phyloP scores from a whole-genome alignment of 2,329 filamentous ascomycete species.

The Monascus ruber region DNA sequence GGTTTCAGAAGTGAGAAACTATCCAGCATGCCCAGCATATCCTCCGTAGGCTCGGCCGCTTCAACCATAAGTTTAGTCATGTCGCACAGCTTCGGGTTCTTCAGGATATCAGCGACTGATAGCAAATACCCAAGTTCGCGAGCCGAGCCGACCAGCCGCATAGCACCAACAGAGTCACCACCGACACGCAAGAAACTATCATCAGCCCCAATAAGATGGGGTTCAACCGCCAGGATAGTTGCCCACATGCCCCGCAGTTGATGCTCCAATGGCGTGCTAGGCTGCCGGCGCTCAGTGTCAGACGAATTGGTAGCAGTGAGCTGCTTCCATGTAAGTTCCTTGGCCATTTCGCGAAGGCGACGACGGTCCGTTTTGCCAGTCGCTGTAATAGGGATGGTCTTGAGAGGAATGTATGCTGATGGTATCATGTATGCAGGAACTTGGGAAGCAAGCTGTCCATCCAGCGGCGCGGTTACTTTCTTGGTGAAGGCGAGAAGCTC shows the following conservation, averaged over 20 bases:
- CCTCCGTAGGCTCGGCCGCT: no score
- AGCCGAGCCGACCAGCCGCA: neutral
- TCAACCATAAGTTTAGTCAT: no score
- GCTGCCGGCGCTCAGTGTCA: neutral
- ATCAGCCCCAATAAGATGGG: neutral
- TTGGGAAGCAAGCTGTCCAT: no score
- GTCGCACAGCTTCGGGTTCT: no score
- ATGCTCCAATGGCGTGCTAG: neutral
- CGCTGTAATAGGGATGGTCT: neutral
- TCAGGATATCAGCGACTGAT: slow-evolving; percentile 1
- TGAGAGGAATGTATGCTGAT: neutral
- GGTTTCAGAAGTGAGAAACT: no score
- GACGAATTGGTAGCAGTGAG: neutral
- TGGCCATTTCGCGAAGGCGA: neutral
- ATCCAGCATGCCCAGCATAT: no score
- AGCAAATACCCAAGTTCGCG: neutral
- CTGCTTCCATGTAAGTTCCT: neutral
- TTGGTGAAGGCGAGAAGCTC: no score
- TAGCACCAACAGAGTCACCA: neutral
- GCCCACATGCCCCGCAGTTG: neutral
- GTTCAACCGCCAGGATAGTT: neutral
- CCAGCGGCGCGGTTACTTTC: no score
- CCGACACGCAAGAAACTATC: neutral
- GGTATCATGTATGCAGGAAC: neutral
- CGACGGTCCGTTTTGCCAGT: neutral